Evolutionary conservation across 1,139 yeast species (phyloP), one percentile per base, ranked within the genome.

Genomic region (Hyphopichia fennica): DNA sequence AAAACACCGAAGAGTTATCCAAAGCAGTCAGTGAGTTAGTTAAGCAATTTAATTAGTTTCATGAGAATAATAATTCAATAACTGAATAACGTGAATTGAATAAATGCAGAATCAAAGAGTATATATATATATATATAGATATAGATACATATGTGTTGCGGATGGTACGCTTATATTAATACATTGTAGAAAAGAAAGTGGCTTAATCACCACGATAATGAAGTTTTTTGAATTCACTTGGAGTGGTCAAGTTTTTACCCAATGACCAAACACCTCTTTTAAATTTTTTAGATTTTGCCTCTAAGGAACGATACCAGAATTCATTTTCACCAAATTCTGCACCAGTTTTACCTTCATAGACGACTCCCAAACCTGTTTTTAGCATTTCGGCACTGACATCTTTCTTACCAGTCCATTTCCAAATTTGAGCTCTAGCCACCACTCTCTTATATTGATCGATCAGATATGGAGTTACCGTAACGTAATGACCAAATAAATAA

Each of bases 331-430:
- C 96, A 63, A 89, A 93, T 59, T 91, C 96, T 0, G 95, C 95
- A 0, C 90, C 87, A 1, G 67, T 56, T 45, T 82, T 85, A 1
- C 90, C 86, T 56, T 91, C 98, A 55, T 93, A 93, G 0, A 91
- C 91, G 1, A 90, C 79, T 0, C 90, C 97, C 62, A 91, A 69
- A 0, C 99, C 99, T 27, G 75, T 67, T 39, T 79, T 76, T 23
- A 93, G 63, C 96, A 93, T 89, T 60, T 91, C 95, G 5, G 84
- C 82, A 54, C 96, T 84, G 11, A 93, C 84, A 57, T 93, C 96
- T 49, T 76, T 79, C 50, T 74, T 75, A 0, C 96, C 95, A 4
- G 79, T 77, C 77, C 85, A 79, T 61, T 83, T 84, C 80, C 87
- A 78, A 9, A 88, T 79, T 46, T 77, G 75, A 10, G 87, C 95